Evolutionary conservation across 2,329 filamentous ascomycete species (phyloP).

Genomic region (Pestalotiopsis sp.): DNA sequence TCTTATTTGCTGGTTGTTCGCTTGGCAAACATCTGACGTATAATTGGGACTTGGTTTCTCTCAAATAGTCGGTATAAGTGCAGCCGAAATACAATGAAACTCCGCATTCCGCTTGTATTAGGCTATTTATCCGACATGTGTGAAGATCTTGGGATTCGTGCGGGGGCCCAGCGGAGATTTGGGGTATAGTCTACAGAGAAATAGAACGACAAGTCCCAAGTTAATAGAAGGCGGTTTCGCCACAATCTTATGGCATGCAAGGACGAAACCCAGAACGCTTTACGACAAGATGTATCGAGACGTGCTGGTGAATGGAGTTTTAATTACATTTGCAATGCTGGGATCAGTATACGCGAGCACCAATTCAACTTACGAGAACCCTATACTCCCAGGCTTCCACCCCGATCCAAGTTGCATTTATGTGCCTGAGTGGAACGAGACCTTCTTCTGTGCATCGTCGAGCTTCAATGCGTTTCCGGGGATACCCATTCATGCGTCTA

Average conservation of each 20-base stretch:
- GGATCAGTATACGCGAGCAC: background rate
- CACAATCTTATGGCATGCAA: background rate
- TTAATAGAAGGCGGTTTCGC: background rate
- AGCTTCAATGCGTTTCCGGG: conserved; percentile 49
- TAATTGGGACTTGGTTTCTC: background rate
- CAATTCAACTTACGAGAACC: conserved; percentile 39
- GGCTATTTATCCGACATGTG: background rate
- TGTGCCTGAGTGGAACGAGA: conserved; percentile 38
- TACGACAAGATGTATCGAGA: background rate
- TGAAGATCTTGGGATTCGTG: background rate
- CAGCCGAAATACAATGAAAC: background rate
- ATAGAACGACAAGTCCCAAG: background rate
- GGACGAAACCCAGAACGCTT: background rate
- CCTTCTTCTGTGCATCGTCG: conserved; percentile 46
- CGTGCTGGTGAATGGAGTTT: background rate
- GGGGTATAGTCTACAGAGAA: background rate
- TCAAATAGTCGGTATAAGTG: background rate
- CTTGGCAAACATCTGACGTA: background rate
- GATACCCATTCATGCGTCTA: conserved; percentile 44
- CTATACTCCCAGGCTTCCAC: conserved; percentile 47
- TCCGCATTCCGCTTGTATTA: conserved; percentile 1
- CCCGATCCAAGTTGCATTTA: conserved; percentile 47
- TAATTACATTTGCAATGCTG: background rate
- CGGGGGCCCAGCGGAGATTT: background rate
- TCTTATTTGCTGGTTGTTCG: background rate